Conservation (phyloP, 2,329 filamentous ascomycete genomes). For the Talaromyces piceae region DNA sequence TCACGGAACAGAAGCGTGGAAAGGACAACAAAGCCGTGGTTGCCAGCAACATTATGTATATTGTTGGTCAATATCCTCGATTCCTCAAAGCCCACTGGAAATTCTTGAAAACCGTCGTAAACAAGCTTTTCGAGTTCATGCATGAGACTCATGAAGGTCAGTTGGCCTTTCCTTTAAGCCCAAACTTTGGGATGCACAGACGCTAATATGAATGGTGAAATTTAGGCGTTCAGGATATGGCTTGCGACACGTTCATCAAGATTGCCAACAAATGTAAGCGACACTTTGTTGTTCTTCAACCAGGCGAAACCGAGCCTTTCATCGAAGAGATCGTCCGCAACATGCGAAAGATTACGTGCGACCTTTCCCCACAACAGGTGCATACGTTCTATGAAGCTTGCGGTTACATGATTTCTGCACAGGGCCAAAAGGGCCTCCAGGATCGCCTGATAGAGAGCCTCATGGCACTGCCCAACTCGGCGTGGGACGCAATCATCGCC, state of each 20-base stretch:
- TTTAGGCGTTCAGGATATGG: slow-evolving; percentile 94
- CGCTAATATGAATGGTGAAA: too few relatives aligned
- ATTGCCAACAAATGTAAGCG: slow-evolving; percentile 97
- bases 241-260: slow-evolving; percentile 99
- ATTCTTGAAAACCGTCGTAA: slow-evolving; percentile 98
- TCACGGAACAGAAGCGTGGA: slow-evolving; percentile 98
- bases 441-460: slow-evolving; percentile 84
- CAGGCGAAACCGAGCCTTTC: slow-evolving; percentile 89
- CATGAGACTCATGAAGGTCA: slow-evolving; percentile 95
- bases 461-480: slow-evolving; percentile 87
- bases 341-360: slow-evolving; percentile 90
- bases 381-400: slow-evolving; percentile 99
- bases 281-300: slow-evolving; percentile 93
- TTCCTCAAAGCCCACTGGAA: slow-evolving; percentile 99
- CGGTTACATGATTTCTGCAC: slow-evolving; percentile 97
- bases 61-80: slow-evolving; percentile 95
- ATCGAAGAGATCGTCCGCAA: slow-evolving; percentile 98
- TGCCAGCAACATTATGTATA: slow-evolving; percentile 99
- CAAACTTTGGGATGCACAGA: too few relatives aligned
- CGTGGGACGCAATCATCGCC: slow-evolving; percentile 92
- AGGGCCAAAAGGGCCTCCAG: slow-evolving; percentile 90
- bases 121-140: slow-evolving; percentile 99
- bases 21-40: slow-evolving; percentile 99
- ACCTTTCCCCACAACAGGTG: slow-evolving; percentile 91
- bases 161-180: too few relatives aligned